phyloP scores from a whole-genome alignment of 306 rosid genomes.

The Datisca glomerata region DNA sequence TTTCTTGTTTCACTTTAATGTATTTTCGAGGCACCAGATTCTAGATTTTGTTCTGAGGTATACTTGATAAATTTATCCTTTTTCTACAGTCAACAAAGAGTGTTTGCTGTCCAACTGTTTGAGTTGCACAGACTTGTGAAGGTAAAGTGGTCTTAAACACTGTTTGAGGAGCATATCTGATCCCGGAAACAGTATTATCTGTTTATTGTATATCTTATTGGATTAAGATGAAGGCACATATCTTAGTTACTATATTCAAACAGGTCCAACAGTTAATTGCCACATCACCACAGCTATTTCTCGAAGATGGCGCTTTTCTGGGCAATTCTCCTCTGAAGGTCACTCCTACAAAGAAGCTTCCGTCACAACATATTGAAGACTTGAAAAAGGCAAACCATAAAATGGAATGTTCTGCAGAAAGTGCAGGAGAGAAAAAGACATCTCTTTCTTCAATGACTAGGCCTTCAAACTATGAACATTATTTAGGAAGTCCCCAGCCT shows the following conservation, averaged over 20 bases:
- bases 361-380: constrained; percentile 33
- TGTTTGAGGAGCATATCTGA: background rate
- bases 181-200: background rate
- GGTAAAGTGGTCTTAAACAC: constrained; percentile 9
- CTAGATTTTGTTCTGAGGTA: too few relatives aligned
- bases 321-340: constrained; percentile 38
- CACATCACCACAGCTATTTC: constrained; percentile 55
- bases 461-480: constrained; percentile 28
- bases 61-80: too few relatives aligned
- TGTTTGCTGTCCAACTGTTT: constrained; percentile 32
- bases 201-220: background rate
- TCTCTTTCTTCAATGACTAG: constrained; percentile 39
- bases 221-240: background rate
- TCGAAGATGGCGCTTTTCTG: constrained; percentile 46
- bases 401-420: constrained; percentile 68
- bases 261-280: constrained; percentile 88
- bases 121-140: constrained; percentile 35
- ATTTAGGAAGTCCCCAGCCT: constrained; percentile 28
- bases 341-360: constrained; percentile 34
- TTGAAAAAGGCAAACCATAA: constrained; percentile 42
- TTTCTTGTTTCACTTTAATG: too few relatives aligned
- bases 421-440: constrained; percentile 48
- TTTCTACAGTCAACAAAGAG: constrained; percentile 23
- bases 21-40: too few relatives aligned
- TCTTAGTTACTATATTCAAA: constrained; percentile 14